Evolutionary conservation across 768 basidiomycete genomes (phyloP).

Genomic region (Tricholoma flavovirens): DNA sequence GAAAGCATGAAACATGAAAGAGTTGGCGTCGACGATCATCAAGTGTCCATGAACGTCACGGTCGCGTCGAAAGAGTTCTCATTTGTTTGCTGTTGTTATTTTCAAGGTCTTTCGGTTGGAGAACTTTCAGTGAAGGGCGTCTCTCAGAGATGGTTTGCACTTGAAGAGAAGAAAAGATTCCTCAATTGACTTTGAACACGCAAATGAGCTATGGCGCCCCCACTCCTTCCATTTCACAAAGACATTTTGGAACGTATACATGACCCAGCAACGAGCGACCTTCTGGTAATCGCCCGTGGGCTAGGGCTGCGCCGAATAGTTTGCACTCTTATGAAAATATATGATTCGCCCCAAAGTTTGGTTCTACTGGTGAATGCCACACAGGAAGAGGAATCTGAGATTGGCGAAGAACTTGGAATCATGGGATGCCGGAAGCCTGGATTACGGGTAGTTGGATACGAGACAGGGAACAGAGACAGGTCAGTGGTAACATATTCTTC

Average conservation of each 20-base stretch:
- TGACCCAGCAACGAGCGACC: conserved; percentile 68
- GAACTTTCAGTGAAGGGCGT: background rate
- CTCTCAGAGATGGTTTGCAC: no score
- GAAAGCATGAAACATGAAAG: background rate
- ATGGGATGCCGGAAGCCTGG: conserved; percentile 90
- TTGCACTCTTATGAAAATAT: conserved; percentile 88
- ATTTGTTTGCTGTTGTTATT: background rate
- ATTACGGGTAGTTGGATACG: conserved; percentile 75
- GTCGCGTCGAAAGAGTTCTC: background rate
- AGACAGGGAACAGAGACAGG: conserved; percentile 76
- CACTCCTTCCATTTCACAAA: conserved; percentile 61
- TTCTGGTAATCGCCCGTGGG: conserved; percentile 82
- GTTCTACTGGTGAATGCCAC: conserved; percentile 82
- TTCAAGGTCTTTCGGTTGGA: background rate
- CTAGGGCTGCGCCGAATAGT: conserved; percentile 80
- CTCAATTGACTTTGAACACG: background rate
- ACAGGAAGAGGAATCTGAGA: conserved; percentile 82
- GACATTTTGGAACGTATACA: conserved; percentile 62
- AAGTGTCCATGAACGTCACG: background rate
- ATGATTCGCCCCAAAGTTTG: conserved; percentile 79
- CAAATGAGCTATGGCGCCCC: conserved; percentile 31
- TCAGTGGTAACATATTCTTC: conserved; percentile 17
- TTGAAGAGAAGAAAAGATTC: no score
- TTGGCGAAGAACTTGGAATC: conserved; percentile 88
- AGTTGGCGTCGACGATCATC: background rate